A percentile compares a stretch with the other conserved stretches of the same genome.
phyloP scores from a whole-genome alignment of 1,284 basidiomycete species.

The Meripilus lineatus region DNA sequence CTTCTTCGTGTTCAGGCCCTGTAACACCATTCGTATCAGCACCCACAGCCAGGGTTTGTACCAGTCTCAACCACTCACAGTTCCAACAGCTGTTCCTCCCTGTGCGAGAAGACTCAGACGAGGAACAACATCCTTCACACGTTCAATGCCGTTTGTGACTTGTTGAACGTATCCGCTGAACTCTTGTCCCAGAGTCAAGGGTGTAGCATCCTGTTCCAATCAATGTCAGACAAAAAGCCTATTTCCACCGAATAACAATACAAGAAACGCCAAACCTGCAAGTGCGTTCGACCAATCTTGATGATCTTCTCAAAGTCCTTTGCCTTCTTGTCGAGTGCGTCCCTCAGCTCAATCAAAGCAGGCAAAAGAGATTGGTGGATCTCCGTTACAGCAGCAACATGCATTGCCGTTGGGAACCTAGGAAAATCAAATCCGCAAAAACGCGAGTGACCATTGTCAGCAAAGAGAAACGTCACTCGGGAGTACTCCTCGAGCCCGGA shows the following conservation, averaged over 20 bases:
- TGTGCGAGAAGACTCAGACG: constrained; percentile 91
- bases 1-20: constrained; percentile 96
- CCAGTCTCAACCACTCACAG: constrained; percentile 47
- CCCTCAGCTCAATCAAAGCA: constrained; percentile 78
- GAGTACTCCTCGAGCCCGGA: too few species aligned
- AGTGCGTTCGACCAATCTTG: constrained; percentile 98
- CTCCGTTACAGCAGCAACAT: constrained; percentile 93
- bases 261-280: constrained; percentile 56
- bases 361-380: constrained; percentile 81
- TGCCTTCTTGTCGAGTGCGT: constrained; percentile 81
- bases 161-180: constrained; percentile 99
- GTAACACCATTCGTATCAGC: too few species aligned
- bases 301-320: constrained; percentile 87
- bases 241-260: constrained; percentile 1
- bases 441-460: neutral
- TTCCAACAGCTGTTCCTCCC: constrained; percentile 98
- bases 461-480: neutral
- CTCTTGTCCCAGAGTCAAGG: constrained; percentile 96
- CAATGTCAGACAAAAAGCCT: constrained; percentile 1
- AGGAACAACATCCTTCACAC: constrained; percentile 81
- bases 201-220: constrained; percentile 81
- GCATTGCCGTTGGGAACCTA: constrained; percentile 99
- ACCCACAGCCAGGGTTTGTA: neutral
- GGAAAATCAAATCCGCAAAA: neutral
- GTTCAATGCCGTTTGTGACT: constrained; percentile 85